Conservation (phyloP, 2,329 filamentous ascomycete species). For the Cadophora luteo-olivacea region DNA sequence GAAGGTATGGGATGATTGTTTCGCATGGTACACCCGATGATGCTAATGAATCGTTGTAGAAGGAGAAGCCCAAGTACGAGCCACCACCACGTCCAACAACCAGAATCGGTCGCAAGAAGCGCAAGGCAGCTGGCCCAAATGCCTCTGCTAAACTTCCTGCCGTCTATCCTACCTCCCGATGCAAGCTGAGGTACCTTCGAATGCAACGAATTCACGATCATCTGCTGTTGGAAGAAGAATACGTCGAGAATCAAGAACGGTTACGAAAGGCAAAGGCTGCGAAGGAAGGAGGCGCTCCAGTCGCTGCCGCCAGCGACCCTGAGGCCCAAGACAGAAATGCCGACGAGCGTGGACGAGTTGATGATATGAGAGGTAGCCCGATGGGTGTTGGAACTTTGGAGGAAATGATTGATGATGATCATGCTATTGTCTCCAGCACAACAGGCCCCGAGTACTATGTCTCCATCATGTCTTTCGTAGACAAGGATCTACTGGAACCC, state of each 20-base stretch:
- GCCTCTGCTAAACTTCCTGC: constrained; percentile 94
- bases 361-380: constrained; percentile 97
- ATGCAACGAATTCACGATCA: constrained; percentile 99
- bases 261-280: constrained; percentile 89
- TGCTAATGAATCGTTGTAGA: constrained; percentile 60
- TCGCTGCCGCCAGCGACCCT: constrained; percentile 64
- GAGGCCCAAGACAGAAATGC: constrained; percentile 86
- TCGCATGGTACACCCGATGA: constrained; percentile 6
- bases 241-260: constrained; percentile 98
- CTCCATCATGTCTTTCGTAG: constrained; percentile 99
- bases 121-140: constrained; percentile 90
- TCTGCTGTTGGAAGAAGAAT: constrained; percentile 94
- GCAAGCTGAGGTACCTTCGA: constrained; percentile 93
- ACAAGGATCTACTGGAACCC: constrained; percentile 96
- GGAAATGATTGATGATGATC: constrained; percentile 99
- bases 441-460: constrained; percentile 99
- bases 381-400: constrained; percentile 98
- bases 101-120: constrained; percentile 97
- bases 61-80: constrained; percentile 99
- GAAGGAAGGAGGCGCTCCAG: constrained; percentile 70
- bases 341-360: constrained; percentile 91
- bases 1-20: constrained; percentile 66
- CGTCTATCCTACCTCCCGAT: constrained; percentile 93
- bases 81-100: constrained; percentile 96
- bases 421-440: constrained; percentile 96